Evolutionary conservation across 768 basidiomycete genomes (phyloP), one percentile per base, ranked within the genome.

Genomic region (Leccinum sublutescens): DNA sequence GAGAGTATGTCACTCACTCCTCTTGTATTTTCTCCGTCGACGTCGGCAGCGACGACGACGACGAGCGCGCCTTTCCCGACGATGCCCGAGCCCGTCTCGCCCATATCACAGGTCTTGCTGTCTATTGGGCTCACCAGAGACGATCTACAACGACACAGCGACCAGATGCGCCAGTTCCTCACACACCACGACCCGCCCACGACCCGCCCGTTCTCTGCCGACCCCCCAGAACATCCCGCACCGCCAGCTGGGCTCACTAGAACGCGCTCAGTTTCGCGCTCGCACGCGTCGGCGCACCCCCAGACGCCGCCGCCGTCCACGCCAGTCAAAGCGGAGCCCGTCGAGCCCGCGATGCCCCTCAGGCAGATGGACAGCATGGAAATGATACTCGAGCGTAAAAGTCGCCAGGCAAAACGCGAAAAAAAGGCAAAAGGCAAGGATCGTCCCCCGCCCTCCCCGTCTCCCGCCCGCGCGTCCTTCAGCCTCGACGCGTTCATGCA

Each of bases 111-210:
- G 64, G 81, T 92, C 23, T 76, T 92, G 36, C 78, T 83, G 65
- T 84, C 84, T 17, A 79, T 92, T 45, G 89, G 89, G 54, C 80
- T 92, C 68, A 90, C 91, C 64, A 83, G 88, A 72, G 85, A 89
- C 67, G 90, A 91, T 75, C 77, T 92, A 57, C 71, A 78, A 65
- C 80, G 82, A 69, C 87, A 84, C 68, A 89, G 86, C 66, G 81
- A 87, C 75, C 83, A 90, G 71, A 91, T 92, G 89, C 86, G 89
- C 54, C 84, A 85, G 65, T 91, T 89, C 77, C 79, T 90, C 64
- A 86, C 83, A 34, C 74, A 83, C 31, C 80, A 85, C 67, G 76
- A 77, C 66, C 68, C 75, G 54, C 70, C 71, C 57, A 71, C 80
- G 73, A 73, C 79, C 72, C 80, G 80, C 75, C 78, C 67, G 62